Evolutionary conservation across 2,329 filamentous ascomycete genomes (phyloP), one percentile per base, ranked within the genome.

Genomic region (Paracoccidioides lutzii): DNA sequence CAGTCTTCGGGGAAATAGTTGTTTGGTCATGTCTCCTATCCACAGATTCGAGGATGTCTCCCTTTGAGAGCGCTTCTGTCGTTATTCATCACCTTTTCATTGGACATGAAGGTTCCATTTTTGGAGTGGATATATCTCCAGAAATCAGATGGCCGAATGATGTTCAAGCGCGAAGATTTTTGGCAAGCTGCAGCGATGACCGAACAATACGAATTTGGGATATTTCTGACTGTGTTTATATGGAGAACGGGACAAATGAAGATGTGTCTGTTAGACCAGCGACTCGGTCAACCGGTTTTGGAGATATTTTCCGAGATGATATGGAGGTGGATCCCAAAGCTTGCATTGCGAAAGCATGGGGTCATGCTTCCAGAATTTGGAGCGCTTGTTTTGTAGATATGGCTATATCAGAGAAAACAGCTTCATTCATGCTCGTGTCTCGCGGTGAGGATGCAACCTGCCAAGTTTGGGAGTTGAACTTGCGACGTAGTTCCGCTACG

Each of bases 121-220:
- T 96, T 62, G 90, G 89, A 1, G 87, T 98, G 2, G 78, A 83
- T 37, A 85, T 97, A 40, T 95, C 89, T 0, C 73, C 78, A 0
- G 66, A 73, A 61, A 69, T 84, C 22, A 58, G 59, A 5, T 61
- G 71, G 28, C 59, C 67, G 1, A 67, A 72, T 12, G 62, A 59
- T 14, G 73, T 72, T 0, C 66, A 65, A 5, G 66, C 66, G 22
- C 73, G 75, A 32, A 77, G 87, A 53, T 69, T 95, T n/a, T 76
- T 98, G 38, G 87, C 85, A 12, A 96, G 88, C 64, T 98, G 93
- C 67, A 97, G 91, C 65, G 93, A 98, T 66, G 93, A 98, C 70
- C 80, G 93, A 52, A 95, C 90, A 0, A 82, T 98, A 28, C 79
- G 88, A 12, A 72, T 97, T 1, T 97, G 93, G 91, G 82, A 95